A percentile compares a stretch with the other conserved stretches of the same genome.
These are phyloP conservation scores for Leccinum arenicola DNA, from an alignment of 768 basidiomycete genomes.

Conservation along the genomic window DNA sequence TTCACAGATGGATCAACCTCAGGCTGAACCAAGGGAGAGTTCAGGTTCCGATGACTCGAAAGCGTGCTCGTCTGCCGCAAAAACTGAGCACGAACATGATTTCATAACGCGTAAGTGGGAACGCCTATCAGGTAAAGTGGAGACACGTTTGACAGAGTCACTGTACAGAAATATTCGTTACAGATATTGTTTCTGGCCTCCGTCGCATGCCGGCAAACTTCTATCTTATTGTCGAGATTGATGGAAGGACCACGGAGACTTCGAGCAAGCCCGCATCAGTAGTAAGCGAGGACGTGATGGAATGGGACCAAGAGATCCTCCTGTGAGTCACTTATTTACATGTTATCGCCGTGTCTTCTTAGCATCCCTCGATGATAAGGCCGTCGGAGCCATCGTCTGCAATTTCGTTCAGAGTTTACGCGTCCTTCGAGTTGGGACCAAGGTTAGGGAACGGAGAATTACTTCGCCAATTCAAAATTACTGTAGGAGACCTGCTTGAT, in stretches of 20 bases:
- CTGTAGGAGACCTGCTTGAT: not conserved
- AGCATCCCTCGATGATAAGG: not conserved
- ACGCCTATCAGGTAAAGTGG: not conserved
- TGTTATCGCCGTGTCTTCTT: not conserved
- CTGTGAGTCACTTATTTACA: not conserved
- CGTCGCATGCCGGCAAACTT: not conserved
- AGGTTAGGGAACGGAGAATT: not conserved
- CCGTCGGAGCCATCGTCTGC: not conserved
- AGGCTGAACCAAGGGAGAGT: not conserved
- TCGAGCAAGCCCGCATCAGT: not conserved
- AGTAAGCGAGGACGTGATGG: not conserved
- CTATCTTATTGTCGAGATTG: not conserved
- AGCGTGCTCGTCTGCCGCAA: not conserved
- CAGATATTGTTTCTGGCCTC: not conserved
- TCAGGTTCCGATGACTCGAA: not conserved
- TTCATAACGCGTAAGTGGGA: not conserved
- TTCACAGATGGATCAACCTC: not conserved
- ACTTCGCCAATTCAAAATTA: not conserved
- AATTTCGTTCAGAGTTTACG: not conserved
- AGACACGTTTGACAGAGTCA: not conserved
- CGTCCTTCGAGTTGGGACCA: not conserved
- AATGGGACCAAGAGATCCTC: not conserved
- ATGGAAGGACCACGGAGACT: not conserved
- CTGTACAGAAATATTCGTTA: not conserved
- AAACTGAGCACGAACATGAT: not conserved